These are phyloP conservation scores for Myriangium duriaei DNA, from an alignment of 2,329 filamentous ascomycete genomes.

Conservation along the genomic window DNA sequence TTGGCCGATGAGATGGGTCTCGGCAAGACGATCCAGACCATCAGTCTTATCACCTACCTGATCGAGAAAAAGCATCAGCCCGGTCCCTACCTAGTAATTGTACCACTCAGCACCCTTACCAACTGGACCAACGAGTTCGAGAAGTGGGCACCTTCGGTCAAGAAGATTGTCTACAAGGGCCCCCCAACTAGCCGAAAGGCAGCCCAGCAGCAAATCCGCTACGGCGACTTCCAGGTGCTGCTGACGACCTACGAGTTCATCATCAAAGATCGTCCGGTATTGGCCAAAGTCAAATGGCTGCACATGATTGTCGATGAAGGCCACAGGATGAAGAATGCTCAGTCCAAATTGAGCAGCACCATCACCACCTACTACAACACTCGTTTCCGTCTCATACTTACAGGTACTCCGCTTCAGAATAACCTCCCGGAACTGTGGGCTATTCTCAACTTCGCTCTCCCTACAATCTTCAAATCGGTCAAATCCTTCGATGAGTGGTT, in stretches of 20 bases:
- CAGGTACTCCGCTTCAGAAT: conserved; percentile 93
- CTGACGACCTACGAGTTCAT: conserved; percentile 99
- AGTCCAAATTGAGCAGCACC: conserved; percentile 90
- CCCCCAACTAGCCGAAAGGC: conserved; percentile 77
- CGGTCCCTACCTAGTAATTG: conserved; percentile 91
- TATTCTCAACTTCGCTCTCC: conserved; percentile 94
- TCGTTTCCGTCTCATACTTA: conserved; percentile 90
- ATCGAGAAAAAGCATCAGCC: conserved; percentile 90
- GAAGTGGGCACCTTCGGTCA: conserved; percentile 87
- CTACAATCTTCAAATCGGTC: conserved; percentile 97
- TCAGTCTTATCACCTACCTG: conserved; percentile 91
- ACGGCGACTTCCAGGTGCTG: conserved; percentile 88
- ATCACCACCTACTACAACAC: conserved; percentile 92
- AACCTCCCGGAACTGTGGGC: conserved; percentile 95
- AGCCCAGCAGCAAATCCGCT: conserved; percentile 87
- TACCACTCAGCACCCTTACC: conserved; percentile 89
- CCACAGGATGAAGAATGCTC: conserved; percentile 98
- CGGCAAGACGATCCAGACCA: conserved; percentile 98
- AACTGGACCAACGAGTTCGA: conserved; percentile 99
- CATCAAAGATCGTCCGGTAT: conserved; percentile 90
- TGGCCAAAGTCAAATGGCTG: conserved; percentile 99
- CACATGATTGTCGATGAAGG: conserved; percentile 99
- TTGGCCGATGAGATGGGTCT: conserved; percentile 99
- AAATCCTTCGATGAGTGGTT: conserved; percentile 99
- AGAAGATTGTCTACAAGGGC: conserved; percentile 90